Evolutionary conservation across 306 rosid genomes (phyloP), one percentile per base, ranked within the genome.

Genomic region (Quercus engelmannii): DNA sequence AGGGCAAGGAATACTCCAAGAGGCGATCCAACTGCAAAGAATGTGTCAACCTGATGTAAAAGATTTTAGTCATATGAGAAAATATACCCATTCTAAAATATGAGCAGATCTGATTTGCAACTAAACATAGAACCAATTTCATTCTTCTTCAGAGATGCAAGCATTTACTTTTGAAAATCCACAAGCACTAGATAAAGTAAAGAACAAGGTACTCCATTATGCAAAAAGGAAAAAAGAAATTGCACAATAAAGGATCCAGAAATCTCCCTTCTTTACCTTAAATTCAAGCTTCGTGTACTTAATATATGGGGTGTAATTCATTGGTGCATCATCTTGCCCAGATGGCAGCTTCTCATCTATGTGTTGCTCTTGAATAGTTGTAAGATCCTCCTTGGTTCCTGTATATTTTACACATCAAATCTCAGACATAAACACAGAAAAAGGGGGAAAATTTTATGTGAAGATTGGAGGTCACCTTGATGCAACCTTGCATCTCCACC

Each of bases 11-110:
- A 96, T 76, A 96, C 98, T 78, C 99, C 98, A 33, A 96, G 96
- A 74, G 99, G 98, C 20, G 99, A 96, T 79, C 99, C 99, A 88
- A 93, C 98, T n/a, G 97, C 98, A 82, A 85, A 96, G 87, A 93
- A 96, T 74, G 98, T 96, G 83, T 96, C 99, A 63, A 96, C 99
- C 99, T 95, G 88, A 63, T 71, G 81, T 76, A 38, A 71, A 62
- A 75, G 64, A 79, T 75, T 67, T 77, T 52, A 80, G 59, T 33
- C 78, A 76, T 69, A 81, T 68, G 55, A 76, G 69, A 64, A 26
- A 82, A 65, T 68, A 12, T 64, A 35, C 25, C 55, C 33, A 57
- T 56, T 63, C 71, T 3, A 76, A 5, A 20, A 28, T 55, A 55
- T 58, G 41, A 35, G 21, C 2, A 4, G 63, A 17, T 38, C 30